phyloP scores from a whole-genome alignment of 768 basidiomycete genomes.

The Hypholoma fasciculare region DNA sequence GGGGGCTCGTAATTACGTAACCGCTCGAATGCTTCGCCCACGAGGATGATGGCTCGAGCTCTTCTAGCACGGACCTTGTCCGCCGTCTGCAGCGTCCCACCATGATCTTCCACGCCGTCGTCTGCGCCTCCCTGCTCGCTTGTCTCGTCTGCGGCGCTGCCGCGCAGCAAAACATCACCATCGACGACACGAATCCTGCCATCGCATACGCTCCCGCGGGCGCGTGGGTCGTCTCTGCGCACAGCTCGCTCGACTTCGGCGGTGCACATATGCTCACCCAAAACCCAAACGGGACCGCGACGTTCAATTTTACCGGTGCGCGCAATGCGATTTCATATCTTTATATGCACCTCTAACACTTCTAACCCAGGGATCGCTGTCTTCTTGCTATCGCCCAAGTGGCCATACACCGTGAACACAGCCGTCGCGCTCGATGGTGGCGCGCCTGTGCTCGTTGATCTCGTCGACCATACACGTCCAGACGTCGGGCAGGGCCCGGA shows the following conservation, averaged over 20 bases:
- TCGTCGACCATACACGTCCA: constrained; percentile 35
- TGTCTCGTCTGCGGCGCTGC: background rate
- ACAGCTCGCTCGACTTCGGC: constrained; percentile 32
- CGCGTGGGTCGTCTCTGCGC: constrained; percentile 30
- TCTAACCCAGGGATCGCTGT: constrained; percentile 37
- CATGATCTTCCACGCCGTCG: background rate
- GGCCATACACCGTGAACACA: constrained; percentile 46
- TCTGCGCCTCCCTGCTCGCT: background rate
- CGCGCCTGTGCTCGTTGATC: constrained; percentile 32
- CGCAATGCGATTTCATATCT: background rate
- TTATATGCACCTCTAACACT: background rate
- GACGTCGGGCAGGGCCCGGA: constrained; percentile 32
- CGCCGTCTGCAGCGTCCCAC: background rate
- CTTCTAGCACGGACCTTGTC: background rate
- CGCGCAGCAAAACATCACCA: constrained; percentile 28
- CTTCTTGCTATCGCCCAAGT: constrained; percentile 43
- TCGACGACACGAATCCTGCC: constrained; percentile 30
- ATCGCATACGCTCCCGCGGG: constrained; percentile 31
- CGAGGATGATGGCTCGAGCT: background rate
- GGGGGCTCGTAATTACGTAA: background rate
- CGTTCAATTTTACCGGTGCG: constrained; percentile 42
- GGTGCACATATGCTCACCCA: constrained; percentile 30
- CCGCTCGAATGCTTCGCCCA: background rate
- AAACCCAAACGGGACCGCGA: constrained; percentile 37
- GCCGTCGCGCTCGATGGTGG: constrained; percentile 38